Base-by-base conservation (phyloP, 2,329 filamentous ascomycete genomes). In the Aspergillus tubingensis region DNA sequence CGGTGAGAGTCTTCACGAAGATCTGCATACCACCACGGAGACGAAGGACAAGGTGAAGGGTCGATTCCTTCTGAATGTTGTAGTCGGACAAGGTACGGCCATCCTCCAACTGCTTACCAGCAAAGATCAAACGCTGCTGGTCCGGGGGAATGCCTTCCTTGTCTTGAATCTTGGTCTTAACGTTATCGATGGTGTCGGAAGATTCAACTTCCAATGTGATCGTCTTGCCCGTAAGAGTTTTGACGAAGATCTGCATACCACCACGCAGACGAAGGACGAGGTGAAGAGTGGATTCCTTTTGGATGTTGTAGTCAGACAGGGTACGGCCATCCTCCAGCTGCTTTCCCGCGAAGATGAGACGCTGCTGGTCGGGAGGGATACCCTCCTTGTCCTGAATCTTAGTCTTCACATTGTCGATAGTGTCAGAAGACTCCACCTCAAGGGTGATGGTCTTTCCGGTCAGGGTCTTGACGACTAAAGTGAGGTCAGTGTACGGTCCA, bases 351-450 rank as follows among this genome's bases (percentile, higher is more conserved):
- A 97, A 97, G 77, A 97, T 97, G 68, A 97, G 79, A 70, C 93
- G 94, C 83, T 97, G 93, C 80, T 98, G 93, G 75, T 97, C 93
- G 10, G 93, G 93, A 50, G 93, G 94, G 59, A 97, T 97, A 25
- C 93, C 93, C 80, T 97, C 93, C 86, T 97, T 97, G 74, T 97
- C 93, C 79, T 97, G 93, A 47, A 97, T 97, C 86, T 97, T 97
- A 54, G 85, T 88, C 87, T 97, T 97, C 41, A 97, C 93, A 64
- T 96, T 96, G 83, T 96, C 92, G 79, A 96, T 96, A 43, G 92
- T 96, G 71, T 96, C 92, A 0, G 87, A 91, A 15, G 83, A 86
- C 75, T 88, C 86, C 7, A 88, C 86, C 76, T 88, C 86, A 6
- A 88, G 77, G 30, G 86, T 88, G 76, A 88, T 88, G 64, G 86